Base-by-base conservation (phyloP, 768 basidiomycete species). In the Russula sp. region DNA sequence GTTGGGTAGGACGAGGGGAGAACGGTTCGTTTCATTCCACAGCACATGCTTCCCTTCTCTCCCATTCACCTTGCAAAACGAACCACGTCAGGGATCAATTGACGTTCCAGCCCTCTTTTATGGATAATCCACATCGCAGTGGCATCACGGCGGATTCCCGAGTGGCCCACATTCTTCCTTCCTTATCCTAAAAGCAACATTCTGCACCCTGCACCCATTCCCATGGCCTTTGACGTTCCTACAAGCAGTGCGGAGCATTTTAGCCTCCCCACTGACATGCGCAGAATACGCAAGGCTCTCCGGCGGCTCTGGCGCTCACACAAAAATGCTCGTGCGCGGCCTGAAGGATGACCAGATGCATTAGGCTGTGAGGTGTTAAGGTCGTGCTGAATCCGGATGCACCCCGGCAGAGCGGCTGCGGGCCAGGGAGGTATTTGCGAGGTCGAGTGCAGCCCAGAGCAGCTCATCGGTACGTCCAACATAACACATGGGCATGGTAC, bases 401-500 rank as follows among this genome's bases (percentile, higher is more conserved):
- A 22, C 55, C 74, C 76, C 1, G 84, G 81, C 5, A 76, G 69
- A 20, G 76, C 78, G 0, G 71, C 90, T 29, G 83, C 82, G 11
- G 75, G 75, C 32, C 79, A 78, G 45, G 78, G 78, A 7, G 75
- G 78, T 10, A 79, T 92, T 25, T 72, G 75, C n/a, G 89, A 93
- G 68, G 76, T 92, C 13, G 79, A 78, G 5, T 75, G 88, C 29
- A 84, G 85, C 7, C 83, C 87, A 0, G 72, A 81, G 13, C 81
- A 84, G 70, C 77, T 92, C 20, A 78, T 91, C 79, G 90, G 36
- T 92, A 89, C 67, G 81, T 92, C 49, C 83, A 91, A 6, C 90
- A 93, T 65, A 92, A 89, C 66, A n/a, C n/a, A n/a, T 85, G 87
- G 61, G 88, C 89, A 43, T 77, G 90, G 41, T 92, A 86, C 72